These are phyloP conservation scores for Vaccinium darrowii DNA, from an alignment of 148 eudicot genomes.

Conservation along the genomic window DNA sequence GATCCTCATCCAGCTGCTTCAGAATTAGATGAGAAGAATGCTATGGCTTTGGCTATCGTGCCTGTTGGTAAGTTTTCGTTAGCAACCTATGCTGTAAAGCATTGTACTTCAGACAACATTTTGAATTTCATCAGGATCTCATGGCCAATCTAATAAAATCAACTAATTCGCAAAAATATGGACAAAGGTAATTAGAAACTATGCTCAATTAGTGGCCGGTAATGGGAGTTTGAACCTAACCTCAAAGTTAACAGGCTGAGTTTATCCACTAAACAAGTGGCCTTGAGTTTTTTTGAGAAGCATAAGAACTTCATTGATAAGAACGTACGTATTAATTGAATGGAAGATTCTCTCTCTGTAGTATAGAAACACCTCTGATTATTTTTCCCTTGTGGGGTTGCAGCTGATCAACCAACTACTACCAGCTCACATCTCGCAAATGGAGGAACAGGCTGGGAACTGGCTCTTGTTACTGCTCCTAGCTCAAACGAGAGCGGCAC, in stretches of 20 bases:
- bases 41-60: conserved; percentile 83
- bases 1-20: conserved; percentile 72
- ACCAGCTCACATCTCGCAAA: conserved; percentile 46
- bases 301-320: no score
- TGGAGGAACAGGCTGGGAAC: conserved; percentile 90
- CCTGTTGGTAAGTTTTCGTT: conserved; percentile 63
- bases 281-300: neutral
- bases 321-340: neutral
- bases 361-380: neutral
- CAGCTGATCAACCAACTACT: conserved; percentile 52
- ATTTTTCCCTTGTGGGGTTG: conserved; percentile 17
- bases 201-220: neutral
- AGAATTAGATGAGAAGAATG: conserved; percentile 77
- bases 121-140: neutral
- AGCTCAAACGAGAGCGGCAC: conserved; percentile 68
- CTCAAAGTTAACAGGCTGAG: neutral
- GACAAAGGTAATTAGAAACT: neutral
- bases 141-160: neutral
- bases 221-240: neutral
- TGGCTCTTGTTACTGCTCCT: conserved; percentile 96
- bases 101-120: neutral
- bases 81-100: neutral
- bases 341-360: neutral
- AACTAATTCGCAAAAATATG: neutral
- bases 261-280: neutral